Conservation (phyloP, 257 asterid species). For the Scutellaria barbata region DNA sequence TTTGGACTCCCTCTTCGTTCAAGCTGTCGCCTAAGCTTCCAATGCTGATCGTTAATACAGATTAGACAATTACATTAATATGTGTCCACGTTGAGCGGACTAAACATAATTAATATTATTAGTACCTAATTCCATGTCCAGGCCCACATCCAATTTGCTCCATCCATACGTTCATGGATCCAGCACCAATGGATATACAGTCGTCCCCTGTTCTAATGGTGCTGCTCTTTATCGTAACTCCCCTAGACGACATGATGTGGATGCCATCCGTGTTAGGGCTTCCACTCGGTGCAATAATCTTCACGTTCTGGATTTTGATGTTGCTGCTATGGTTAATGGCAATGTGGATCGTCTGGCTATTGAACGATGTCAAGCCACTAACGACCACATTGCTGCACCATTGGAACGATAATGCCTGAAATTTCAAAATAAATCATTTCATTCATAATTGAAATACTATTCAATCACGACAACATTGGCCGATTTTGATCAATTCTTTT, state of each 20-base stretch:
- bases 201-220: slow-evolving; percentile 71
- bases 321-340: slow-evolving; percentile 48
- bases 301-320: slow-evolving; percentile 49
- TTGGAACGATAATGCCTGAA: slow-evolving; percentile 66
- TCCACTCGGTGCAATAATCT: slow-evolving; percentile 60
- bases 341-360: slow-evolving; percentile 66
- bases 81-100: background rate
- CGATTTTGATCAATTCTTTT: too few relatives aligned
- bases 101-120: too few relatives aligned
- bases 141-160: slow-evolving; percentile 72
- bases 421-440: background rate
- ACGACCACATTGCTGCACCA: slow-evolving; percentile 62
- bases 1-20: slow-evolving; percentile 56
- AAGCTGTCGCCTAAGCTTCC: slow-evolving; percentile 54
- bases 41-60: slow-evolving; percentile 39
- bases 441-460: background rate
- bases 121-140: slow-evolving; percentile 80
- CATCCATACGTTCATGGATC: slow-evolving; percentile 63
- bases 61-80: background rate
- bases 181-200: slow-evolving; percentile 72
- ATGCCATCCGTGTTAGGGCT: slow-evolving; percentile 88
- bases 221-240: slow-evolving; percentile 46
- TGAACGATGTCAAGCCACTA: slow-evolving; percentile 47
- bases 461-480: too few relatives aligned
- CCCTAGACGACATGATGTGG: slow-evolving; percentile 53